Conservation (phyloP, 768 basidiomycete genomes). For the Dacryopinax primogenitus region DNA sequence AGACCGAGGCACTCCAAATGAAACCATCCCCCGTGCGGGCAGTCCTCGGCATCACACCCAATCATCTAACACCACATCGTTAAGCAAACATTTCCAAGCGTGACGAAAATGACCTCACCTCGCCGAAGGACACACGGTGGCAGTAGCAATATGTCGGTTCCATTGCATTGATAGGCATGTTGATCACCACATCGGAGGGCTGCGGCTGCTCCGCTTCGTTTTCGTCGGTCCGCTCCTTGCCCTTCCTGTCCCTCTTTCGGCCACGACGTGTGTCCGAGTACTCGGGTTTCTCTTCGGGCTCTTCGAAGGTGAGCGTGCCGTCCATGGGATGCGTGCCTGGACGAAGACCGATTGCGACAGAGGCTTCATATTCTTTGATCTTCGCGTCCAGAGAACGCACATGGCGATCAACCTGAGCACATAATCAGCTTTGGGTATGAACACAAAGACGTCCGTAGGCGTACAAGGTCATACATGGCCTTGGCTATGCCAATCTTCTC, state of each 20-base stretch:
- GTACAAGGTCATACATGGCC: conserved; percentile 55
- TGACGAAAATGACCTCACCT: neutral
- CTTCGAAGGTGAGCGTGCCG: conserved; percentile 19
- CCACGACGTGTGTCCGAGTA: conserved; percentile 20
- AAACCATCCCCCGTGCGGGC: conserved; percentile 5
- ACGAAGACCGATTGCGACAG: conserved; percentile 41
- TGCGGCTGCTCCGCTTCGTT: neutral
- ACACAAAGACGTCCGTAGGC: too few relatives aligned
- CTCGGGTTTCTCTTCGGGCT: conserved; percentile 21
- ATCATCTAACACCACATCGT: conserved; percentile 10
- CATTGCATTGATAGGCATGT: conserved; percentile 4
- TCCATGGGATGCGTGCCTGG: conserved; percentile 34
- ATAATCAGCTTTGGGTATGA: too few relatives aligned
- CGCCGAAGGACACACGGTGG: conserved; percentile 13
- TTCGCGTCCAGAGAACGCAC: conserved; percentile 64
- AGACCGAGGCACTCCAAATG: conserved; percentile 12
- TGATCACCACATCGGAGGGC: neutral
- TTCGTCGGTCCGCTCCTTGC: neutral
- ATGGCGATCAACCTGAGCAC: conserved; percentile 58
- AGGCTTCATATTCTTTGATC: conserved; percentile 48
- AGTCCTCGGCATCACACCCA: conserved; percentile 12
- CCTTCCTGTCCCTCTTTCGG: conserved; percentile 3
- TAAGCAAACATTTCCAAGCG: neutral
- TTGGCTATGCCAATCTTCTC: conserved; percentile 69
- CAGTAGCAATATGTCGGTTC: conserved; percentile 13